Conservation (phyloP, 495 filamentous ascomycete genomes). For the Daldinia vernicosa region DNA sequence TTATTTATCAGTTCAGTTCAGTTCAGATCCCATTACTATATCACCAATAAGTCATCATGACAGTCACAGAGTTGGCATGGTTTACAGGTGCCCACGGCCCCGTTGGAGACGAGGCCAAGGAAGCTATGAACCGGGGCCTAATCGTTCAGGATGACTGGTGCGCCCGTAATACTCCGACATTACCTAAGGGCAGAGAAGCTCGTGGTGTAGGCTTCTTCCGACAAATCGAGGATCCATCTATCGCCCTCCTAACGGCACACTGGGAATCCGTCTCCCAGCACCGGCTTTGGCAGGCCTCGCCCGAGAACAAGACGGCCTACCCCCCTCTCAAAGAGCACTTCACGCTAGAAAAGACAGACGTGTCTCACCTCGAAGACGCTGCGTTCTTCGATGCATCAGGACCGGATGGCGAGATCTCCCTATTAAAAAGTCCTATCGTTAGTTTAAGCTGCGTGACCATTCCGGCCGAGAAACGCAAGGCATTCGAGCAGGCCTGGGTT, state of each 20-base stretch:
- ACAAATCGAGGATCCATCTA: conserved; percentile 58
- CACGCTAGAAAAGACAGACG: conserved; percentile 47
- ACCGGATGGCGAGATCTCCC: conserved; percentile 26
- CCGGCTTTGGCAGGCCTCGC: conserved; percentile 56
- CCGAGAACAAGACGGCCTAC: conserved; percentile 45
- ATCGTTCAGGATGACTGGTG: conserved; percentile 51
- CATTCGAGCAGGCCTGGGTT: conserved; percentile 53
- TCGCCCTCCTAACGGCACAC: conserved; percentile 59
- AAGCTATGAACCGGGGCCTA: conserved; percentile 42
- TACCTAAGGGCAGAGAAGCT: conserved; percentile 25
- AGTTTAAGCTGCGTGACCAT: conserved; percentile 58
- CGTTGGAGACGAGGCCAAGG: conserved; percentile 37
- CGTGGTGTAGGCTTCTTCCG: conserved; percentile 51
- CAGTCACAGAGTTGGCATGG: conserved; percentile 64
- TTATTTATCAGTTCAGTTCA: not conserved
- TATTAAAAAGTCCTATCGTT: conserved; percentile 55
- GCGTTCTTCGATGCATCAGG: conserved; percentile 49
- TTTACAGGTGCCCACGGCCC: conserved; percentile 48
- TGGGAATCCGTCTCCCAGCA: conserved; percentile 62
- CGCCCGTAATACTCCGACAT: conserved; percentile 44
- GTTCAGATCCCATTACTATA: not conserved
- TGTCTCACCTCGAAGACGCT: conserved; percentile 54
- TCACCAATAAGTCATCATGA: conserved; percentile 49
- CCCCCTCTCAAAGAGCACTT: conserved; percentile 38
- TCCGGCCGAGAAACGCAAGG: conserved; percentile 49